Conservation (phyloP, 148 eudicot species). For the Drosera capensis region DNA sequence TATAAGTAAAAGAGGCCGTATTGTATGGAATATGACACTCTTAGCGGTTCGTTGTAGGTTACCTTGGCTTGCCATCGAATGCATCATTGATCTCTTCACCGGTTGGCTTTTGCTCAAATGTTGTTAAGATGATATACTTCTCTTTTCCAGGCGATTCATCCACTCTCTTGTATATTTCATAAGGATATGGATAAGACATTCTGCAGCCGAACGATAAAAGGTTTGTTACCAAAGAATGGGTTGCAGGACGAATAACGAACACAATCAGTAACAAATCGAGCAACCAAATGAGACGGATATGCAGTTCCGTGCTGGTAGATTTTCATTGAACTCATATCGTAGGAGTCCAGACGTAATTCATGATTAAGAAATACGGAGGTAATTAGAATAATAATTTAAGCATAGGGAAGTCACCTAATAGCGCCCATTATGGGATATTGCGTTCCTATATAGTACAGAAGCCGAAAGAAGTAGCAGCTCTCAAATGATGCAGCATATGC, state of each 20-base stretch:
- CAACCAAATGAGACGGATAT: background rate
- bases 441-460: slow-evolving; percentile 85
- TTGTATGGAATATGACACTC: no score
- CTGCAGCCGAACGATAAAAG: slow-evolving; percentile 19
- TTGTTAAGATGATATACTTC: slow-evolving; percentile 51
- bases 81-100: slow-evolving; percentile 64
- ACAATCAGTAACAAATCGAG: background rate
- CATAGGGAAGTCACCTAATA: slow-evolving; percentile 38
- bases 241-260: background rate
- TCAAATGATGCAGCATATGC: slow-evolving; percentile 94
- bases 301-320: no score
- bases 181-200: slow-evolving; percentile 60
- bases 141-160: slow-evolving; percentile 62
- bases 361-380: background rate
- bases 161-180: slow-evolving; percentile 81
- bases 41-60: no score
- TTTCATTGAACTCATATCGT: no score
- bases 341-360: no score
- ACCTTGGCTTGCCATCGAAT: slow-evolving; percentile 67
- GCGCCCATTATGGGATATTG: slow-evolving; percentile 98
- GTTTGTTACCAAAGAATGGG: background rate
- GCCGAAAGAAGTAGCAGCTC: slow-evolving; percentile 69
- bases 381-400: background rate
- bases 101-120: slow-evolving; percentile 46
- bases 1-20: no score